A percentile compares a stretch with the other conserved stretches of the same genome.
These are phyloP conservation scores for Salicornia ramosissima DNA, from an alignment of 148 eudicot genomes.

Conservation along the genomic window DNA sequence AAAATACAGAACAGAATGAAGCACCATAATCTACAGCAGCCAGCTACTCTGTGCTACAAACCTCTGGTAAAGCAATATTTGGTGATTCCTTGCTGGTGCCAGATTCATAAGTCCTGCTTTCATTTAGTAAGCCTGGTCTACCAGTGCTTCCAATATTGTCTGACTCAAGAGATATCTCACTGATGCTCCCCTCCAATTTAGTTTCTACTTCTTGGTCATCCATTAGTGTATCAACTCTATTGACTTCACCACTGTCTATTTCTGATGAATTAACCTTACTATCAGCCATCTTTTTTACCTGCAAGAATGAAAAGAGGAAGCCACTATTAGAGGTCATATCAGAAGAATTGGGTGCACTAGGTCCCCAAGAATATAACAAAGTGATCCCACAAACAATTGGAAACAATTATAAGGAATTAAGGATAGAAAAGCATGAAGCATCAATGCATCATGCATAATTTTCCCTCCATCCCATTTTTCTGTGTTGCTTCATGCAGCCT, in stretches of 20 bases:
- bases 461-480: no score
- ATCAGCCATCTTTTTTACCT: constrained; percentile 49
- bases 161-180: constrained; percentile 49
- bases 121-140: constrained; percentile 25
- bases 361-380: no score
- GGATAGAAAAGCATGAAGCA: no score
- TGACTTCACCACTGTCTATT: constrained; percentile 22
- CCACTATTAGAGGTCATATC: constrained; percentile 7
- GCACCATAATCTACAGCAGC: constrained; percentile 1
- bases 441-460: no score
- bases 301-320: constrained; percentile 29
- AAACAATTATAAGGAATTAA: no score
- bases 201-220: constrained; percentile 43
- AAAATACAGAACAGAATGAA: constrained; percentile 7
- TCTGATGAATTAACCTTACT: constrained; percentile 31
- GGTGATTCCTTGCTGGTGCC: constrained; percentile 34
- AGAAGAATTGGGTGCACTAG: constrained; percentile 1
- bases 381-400: no score
- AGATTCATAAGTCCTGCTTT: constrained; percentile 30
- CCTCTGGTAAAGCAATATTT: constrained; percentile 66
- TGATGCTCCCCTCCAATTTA: constrained; percentile 41
- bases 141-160: constrained; percentile 27
- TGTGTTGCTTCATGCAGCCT: no score
- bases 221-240: constrained; percentile 39
- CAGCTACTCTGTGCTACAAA: constrained; percentile 25